Base-by-base conservation (phyloP, 225 moss, liverwort and hornwort genomes). In the Polytrichum formosum region DNA sequence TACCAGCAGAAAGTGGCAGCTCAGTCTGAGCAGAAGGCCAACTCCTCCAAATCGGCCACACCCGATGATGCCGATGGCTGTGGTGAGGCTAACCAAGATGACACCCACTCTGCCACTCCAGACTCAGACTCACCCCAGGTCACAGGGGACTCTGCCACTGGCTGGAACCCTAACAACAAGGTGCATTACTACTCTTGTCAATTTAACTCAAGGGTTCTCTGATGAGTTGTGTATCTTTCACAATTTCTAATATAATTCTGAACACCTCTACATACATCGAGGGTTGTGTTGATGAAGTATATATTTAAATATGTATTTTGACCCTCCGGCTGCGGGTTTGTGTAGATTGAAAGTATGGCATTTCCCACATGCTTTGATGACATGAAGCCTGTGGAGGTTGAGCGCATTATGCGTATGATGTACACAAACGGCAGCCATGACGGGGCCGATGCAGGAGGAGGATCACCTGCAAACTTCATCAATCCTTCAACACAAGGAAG, bases 1-100 rank as follows among this genome's bases (percentile, higher is more conserved):
- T 97, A 97, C 78, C 97, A 97, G 76, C 97, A 97, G 72, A 97
- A 92, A 72, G 94, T 97, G 73, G 94, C 88, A 63, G 90, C 90
- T 73, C 46, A 46, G 46, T 46, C 46, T 46, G 93, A 92, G 78
- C 85, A 82, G 26, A 90, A 91, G 66, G 72, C 75, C 70, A 75
- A 76, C 63, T 70, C 73, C 7, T 77, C 46, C 46, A 46, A 89
- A 81, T 58, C 73, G 29, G 72, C 76, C 71, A 75, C 80, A 29
- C 75, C 77, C 13, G 80, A 85, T 21, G 82, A 82, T 63, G 78
- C 63, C 28, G 90, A 87, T 23, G 46, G 46, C 46, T 70, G 77
- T 26, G 79, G 80, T 54, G 84, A 77, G 55, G 75, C 73, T 54
- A 68, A 78, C 64, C 83, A 80, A 74, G 91, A 89, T 68, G 87